A percentile compares a stretch with the other conserved stretches of the same genome.
phyloP scores from a whole-genome alignment of 129 eudicot species.

The Flaveria robusta region DNA sequence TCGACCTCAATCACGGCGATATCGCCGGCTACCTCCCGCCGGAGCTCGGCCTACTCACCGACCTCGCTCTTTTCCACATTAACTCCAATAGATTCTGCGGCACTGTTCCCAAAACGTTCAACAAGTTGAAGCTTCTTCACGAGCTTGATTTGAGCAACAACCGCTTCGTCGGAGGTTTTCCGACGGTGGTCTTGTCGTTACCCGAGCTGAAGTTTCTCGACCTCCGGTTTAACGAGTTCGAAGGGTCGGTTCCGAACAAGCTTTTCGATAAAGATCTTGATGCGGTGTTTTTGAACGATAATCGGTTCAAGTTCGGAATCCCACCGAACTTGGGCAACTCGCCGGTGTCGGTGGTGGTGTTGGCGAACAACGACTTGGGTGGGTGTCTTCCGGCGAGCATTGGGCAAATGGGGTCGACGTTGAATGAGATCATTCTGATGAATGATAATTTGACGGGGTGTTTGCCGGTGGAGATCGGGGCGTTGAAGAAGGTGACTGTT shows the following conservation, averaged over 20 bases:
- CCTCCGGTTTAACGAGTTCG: constrained; percentile 90
- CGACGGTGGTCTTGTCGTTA: constrained; percentile 57
- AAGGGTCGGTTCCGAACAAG: constrained; percentile 68
- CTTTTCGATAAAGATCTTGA: constrained; percentile 81
- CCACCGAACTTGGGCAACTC: constrained; percentile 89
- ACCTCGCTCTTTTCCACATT: constrained; percentile 80
- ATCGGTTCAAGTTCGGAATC: constrained; percentile 75
- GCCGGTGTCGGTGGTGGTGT: constrained; percentile 85
- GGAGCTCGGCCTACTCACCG: constrained; percentile 70
- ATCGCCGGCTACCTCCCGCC: constrained; percentile 79
- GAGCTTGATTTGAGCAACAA: constrained; percentile 84
- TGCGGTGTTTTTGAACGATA: constrained; percentile 76
- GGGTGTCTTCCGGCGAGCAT: constrained; percentile 93
- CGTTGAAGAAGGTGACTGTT: constrained; percentile 62
- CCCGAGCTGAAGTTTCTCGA: constrained; percentile 73
- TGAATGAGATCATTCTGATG: constrained; percentile 72
- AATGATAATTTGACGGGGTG: constrained; percentile 78
- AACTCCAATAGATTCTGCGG: constrained; percentile 93
- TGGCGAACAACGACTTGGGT: constrained; percentile 79
- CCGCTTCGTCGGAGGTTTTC: constrained; percentile 70
- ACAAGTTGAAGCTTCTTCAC: constrained; percentile 49
- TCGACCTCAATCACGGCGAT: constrained; percentile 81
- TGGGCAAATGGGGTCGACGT: constrained; percentile 76
- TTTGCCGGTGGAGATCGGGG: constrained; percentile 65
- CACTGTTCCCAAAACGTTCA: constrained; percentile 53